These are phyloP conservation scores for Voacanga thouarsii DNA, from an alignment of 257 asterid genomes.

Conservation along the genomic window DNA sequence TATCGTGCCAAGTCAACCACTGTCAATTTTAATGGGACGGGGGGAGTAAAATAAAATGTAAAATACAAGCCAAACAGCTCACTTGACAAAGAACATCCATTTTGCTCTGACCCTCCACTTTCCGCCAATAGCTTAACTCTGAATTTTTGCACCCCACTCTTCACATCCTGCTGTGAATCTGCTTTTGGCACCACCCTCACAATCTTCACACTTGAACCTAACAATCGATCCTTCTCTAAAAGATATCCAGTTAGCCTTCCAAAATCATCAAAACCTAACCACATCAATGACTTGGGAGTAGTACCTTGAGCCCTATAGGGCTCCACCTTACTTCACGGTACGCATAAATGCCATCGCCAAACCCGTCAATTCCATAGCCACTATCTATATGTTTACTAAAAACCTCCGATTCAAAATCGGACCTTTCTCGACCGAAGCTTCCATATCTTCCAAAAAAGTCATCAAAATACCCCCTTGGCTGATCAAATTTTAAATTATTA, in stretches of 20 bases:
- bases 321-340: slow-evolving; percentile 58
- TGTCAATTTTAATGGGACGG: too few species aligned
- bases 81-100: slow-evolving; percentile 99
- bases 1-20: too few species aligned
- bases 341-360: slow-evolving; percentile 77
- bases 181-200: slow-evolving; percentile 85
- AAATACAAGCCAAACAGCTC: neutral
- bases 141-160: slow-evolving; percentile 79
- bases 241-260: slow-evolving; percentile 83
- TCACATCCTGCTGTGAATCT: slow-evolving; percentile 64
- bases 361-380: slow-evolving; percentile 46
- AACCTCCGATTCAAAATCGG: slow-evolving; percentile 50
- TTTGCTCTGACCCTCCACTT: slow-evolving; percentile 76
- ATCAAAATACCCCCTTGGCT: slow-evolving; percentile 30
- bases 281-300: slow-evolving; percentile 65
- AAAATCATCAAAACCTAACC: slow-evolving; percentile 88
- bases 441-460: slow-evolving; percentile 26
- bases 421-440: slow-evolving; percentile 44
- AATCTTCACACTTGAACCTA: slow-evolving; percentile 52
- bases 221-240: slow-evolving; percentile 46
- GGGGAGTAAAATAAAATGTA: too few species aligned
- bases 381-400: slow-evolving; percentile 54
- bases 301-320: slow-evolving; percentile 98
- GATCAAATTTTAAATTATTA: slow-evolving; percentile 29
- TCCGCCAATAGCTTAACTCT: slow-evolving; percentile 86